Evolutionary conservation across 768 basidiomycete species (phyloP), one percentile per base, ranked within the genome.

Genomic region (Leccinellum albellum): DNA sequence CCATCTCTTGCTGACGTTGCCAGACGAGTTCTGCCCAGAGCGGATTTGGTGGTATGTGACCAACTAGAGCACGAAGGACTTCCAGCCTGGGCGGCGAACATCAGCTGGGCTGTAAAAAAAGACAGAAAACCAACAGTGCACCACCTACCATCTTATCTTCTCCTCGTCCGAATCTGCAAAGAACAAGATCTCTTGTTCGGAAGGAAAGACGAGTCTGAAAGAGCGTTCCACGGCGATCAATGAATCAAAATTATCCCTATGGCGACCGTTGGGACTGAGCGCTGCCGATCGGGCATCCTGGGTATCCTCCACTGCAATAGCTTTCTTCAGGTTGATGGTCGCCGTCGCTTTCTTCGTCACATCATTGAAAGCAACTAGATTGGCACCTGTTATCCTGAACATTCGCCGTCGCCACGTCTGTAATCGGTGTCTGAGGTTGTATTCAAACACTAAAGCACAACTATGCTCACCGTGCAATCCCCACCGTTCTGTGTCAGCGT

Each of bases 401-500:
- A 85, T 87, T 55, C 94, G 83, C 50, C 94, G 82, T 50, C 89
- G 85, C 87, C 86, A 91, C 3, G 87, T 85, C 91, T 93, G 52
- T 29, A 28, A 23, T 7, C 10, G 31, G 52, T 5, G 44, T 42
- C n/a, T 48, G 50, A 51, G 50, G 24, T 53, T 14, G 28, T 37
- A 44, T 26, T 44, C n/a, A 24, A 45, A 37, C 24, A 9, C 5
- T 12, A n/a, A 45, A 35, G 12, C 3, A 21, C 24, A 26, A 24
- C 14, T 4, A 20, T 29, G 77, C 91, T 69, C 73, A 97, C 95
- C 59, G 76, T 79, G 69, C 94, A 97, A 69, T 96, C 96, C 10
- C 95, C 96, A 15, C 96, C 96, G 60, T 80, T 84, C 76, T 98
- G 96, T 14, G 96, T 98, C 61, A 98, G 73, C 0, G 85, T 87